Percentiles rank a stretch among this genome's conserved stretches.
Evolutionary conservation across 306 rosid genomes (phyloP).

Genomic region (Betula pendula): DNA sequence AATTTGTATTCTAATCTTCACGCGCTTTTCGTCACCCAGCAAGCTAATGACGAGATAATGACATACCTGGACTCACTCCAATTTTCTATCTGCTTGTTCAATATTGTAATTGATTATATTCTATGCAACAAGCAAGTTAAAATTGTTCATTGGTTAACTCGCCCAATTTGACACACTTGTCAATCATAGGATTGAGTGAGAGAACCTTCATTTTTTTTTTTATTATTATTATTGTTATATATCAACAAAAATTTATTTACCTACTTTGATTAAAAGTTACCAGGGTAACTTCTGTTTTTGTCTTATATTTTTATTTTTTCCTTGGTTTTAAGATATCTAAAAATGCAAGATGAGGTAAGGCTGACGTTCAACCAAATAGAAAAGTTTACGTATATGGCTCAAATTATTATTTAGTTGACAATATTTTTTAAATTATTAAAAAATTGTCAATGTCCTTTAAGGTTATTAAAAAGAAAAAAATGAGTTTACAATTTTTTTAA

Average conservation of each 20-base stretch:
- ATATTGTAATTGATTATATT: neutral
- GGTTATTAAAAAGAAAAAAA: too few relatives aligned
- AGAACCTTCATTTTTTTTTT: neutral
- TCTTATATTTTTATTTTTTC: too few relatives aligned
- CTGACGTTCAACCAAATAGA: too few relatives aligned
- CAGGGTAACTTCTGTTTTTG: too few relatives aligned
- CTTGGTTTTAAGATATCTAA: too few relatives aligned
- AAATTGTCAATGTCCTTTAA: too few relatives aligned
- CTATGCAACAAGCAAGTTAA: neutral
- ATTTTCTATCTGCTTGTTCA: neutral
- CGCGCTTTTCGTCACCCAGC: conserved; percentile 2
- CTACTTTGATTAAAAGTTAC: neutral
- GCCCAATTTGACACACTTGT: conserved; percentile 5
- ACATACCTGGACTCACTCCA: conserved; percentile 18
- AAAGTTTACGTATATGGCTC: too few relatives aligned
- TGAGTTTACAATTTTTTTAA: too few relatives aligned
- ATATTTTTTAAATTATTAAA: too few relatives aligned
- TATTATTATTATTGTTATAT: too few relatives aligned
- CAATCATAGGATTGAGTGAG: neutral
- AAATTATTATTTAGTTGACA: too few relatives aligned
- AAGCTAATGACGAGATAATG: neutral
- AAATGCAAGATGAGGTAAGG: too few relatives aligned
- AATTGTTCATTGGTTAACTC: neutral
- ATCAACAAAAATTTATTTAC: neutral
- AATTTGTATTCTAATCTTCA: neutral